Percentiles rank a stretch among this genome's conserved stretches.
phyloP scores from a whole-genome alignment of 1,284 basidiomycete species.

The Hemileia vastatrix region DNA sequence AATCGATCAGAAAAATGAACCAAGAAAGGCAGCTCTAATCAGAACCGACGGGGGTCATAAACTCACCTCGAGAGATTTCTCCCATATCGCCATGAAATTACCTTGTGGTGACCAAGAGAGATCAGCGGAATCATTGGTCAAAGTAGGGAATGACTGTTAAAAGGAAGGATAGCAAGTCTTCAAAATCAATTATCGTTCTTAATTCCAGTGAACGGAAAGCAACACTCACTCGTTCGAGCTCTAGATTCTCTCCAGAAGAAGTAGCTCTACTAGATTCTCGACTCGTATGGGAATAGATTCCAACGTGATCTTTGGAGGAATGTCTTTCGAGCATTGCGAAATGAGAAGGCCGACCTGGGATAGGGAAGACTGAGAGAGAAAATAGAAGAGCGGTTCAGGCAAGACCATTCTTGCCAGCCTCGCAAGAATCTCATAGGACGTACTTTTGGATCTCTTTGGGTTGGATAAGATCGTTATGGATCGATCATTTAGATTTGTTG shows the following conservation, averaged over 20 bases:
- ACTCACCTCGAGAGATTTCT: slow-evolving; percentile 63
- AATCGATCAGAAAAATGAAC: background rate
- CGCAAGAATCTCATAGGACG: too few relatives aligned
- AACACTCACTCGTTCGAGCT: slow-evolving; percentile 59
- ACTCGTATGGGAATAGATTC: too few relatives aligned
- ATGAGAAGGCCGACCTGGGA: too few relatives aligned
- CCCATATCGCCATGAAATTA: slow-evolving; percentile 69
- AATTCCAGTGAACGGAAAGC: slow-evolving; percentile 2
- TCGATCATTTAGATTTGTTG: too few relatives aligned
- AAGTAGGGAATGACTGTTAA: slow-evolving; percentile 65
- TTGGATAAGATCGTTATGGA: too few relatives aligned
- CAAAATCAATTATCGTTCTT: background rate
- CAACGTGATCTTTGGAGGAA: slow-evolving; percentile 70
- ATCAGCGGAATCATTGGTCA: slow-evolving; percentile 62
- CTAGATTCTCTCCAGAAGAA: too few relatives aligned
- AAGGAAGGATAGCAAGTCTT: slow-evolving; percentile 1
- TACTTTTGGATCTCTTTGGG: too few relatives aligned
- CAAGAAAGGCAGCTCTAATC: background rate
- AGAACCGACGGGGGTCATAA: too few relatives aligned
- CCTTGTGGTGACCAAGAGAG: slow-evolving; percentile 72
- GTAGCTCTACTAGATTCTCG: too few relatives aligned
- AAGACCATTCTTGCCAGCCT: too few relatives aligned
- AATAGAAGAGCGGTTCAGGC: too few relatives aligned
- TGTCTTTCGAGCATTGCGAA: slow-evolving; percentile 73
- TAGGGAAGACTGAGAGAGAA: too few relatives aligned